Conservation (phyloP, 2,329 filamentous ascomycete species). For the Apiospora rasikravindrae region DNA sequence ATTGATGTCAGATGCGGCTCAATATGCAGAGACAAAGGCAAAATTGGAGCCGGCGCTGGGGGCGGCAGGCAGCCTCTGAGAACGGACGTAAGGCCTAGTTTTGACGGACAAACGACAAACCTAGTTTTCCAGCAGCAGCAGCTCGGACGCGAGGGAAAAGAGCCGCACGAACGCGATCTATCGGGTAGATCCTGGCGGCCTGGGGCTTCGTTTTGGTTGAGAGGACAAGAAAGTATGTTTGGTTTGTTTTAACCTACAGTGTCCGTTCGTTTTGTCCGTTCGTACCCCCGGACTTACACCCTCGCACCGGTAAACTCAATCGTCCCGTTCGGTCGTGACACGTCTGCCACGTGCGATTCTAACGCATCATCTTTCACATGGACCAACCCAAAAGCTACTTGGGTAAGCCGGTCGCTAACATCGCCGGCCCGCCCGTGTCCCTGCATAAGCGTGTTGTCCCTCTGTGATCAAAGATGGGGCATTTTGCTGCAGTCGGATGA, state of each 20-base stretch:
- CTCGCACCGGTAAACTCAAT: constrained; percentile 3
- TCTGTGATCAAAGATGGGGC: too few relatives aligned
- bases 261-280: not conserved
- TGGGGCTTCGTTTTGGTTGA: not conserved
- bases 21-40: not conserved
- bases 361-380: not conserved
- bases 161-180: not conserved
- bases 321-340: too few relatives aligned
- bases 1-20: not conserved
- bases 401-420: too few relatives aligned
- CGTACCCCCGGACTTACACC: not conserved
- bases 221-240: not conserved
- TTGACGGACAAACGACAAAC: not conserved
- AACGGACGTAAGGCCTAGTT: not conserved
- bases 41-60: not conserved
- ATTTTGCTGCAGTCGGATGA: too few relatives aligned
- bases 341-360: not conserved
- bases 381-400: not conserved
- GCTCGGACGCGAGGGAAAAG: not conserved
- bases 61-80: not conserved
- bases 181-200: not conserved
- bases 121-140: not conserved
- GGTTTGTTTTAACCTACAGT: not conserved
- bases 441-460: too few relatives aligned
- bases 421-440: too few relatives aligned